Evolutionary conservation across 2,329 filamentous ascomycete species (phyloP).

Genomic region (Cladosporium sp.): DNA sequence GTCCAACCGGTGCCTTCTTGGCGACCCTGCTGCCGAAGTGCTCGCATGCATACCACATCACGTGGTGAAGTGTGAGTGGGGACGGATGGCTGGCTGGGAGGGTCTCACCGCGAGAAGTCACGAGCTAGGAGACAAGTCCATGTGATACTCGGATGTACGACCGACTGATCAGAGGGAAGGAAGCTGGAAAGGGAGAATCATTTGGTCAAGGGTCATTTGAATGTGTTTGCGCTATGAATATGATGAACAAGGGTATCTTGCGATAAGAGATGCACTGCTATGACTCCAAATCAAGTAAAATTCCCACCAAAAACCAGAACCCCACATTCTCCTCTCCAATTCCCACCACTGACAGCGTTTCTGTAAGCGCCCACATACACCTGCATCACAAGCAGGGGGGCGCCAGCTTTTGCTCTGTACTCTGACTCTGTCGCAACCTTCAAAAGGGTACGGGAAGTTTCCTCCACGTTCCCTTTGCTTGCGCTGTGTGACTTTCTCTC

Average conservation of each 20-base stretch:
- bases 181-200: not conserved
- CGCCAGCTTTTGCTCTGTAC: not conserved
- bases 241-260: slow-evolving; percentile 9
- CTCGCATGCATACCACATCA: slow-evolving; percentile 10
- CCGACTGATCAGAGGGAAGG: not conserved
- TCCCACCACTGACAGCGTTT: slow-evolving; percentile 3
- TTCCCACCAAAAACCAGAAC: not conserved
- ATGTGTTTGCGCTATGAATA: not conserved
- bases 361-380: not conserved
- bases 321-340: not conserved
- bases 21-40: slow-evolving; percentile 6
- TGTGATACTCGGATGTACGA: slow-evolving; percentile 9
- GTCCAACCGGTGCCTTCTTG: slow-evolving; percentile 9
- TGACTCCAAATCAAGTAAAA: no score
- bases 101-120: slow-evolving; percentile 8
- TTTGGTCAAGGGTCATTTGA: not conserved
- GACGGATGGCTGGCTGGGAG: not conserved
- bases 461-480: slow-evolving; percentile 12
- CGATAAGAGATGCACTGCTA: not conserved
- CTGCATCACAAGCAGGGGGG: no score
- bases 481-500: not conserved
- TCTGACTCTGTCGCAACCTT: not conserved
- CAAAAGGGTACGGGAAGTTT: not conserved
- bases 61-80: slow-evolving; percentile 4
- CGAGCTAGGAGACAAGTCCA: slow-evolving; percentile 1